phyloP scores from a whole-genome alignment of 306 rosid genomes.

The Cucumis cinereus region DNA sequence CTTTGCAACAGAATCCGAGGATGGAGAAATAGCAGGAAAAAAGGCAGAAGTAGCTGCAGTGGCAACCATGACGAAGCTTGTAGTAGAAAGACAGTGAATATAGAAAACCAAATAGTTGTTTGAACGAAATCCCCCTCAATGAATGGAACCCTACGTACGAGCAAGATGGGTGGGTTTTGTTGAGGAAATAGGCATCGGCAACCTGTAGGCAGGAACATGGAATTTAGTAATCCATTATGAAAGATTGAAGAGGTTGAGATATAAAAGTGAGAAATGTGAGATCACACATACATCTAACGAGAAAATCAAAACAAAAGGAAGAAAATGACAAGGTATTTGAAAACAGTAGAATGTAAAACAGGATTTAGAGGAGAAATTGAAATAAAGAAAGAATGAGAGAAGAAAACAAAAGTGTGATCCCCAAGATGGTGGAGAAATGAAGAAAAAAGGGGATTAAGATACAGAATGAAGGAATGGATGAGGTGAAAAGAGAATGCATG shows the following conservation, averaged over 20 bases:
- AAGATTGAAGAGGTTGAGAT: background rate
- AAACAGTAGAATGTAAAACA: background rate
- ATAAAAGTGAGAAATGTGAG: background rate
- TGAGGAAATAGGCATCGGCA: background rate
- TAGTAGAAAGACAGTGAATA: slow-evolving; percentile 13
- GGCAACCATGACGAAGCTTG: slow-evolving; percentile 69
- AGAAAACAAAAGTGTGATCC: background rate
- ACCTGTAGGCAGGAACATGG: background rate
- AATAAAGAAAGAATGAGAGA: background rate
- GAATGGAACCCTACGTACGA: background rate
- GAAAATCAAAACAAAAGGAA: background rate
- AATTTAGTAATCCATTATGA: slow-evolving; percentile 10
- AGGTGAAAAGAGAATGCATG: background rate
- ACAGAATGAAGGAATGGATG: background rate
- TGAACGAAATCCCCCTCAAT: slow-evolving; percentile 1
- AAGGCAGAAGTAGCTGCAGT: slow-evolving; percentile 66
- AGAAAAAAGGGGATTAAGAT: background rate
- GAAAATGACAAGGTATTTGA: background rate
- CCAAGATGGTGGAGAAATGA: background rate
- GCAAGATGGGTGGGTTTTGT: background rate
- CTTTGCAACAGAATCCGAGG: slow-evolving; percentile 34
- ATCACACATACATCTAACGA: background rate
- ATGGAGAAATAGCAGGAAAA: slow-evolving; percentile 53
- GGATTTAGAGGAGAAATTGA: no score
- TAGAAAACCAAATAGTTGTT: slow-evolving; percentile 11